phyloP scores from a whole-genome alignment of 176 grass and related monocot genomes.

The Poa pratensis region DNA sequence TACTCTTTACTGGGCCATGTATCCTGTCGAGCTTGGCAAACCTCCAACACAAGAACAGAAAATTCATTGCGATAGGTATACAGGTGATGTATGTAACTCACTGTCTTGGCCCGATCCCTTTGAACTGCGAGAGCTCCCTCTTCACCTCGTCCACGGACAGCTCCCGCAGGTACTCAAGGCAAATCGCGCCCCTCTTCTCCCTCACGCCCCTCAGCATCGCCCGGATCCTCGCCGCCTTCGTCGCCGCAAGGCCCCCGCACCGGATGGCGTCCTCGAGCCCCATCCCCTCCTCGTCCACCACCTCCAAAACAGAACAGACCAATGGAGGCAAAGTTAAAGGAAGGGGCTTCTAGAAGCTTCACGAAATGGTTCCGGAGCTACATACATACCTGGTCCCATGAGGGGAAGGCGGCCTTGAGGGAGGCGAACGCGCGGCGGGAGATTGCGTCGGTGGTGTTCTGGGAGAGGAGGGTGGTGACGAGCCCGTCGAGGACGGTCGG shows the following conservation, averaged over 20 bases:
- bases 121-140: constrained; percentile 78
- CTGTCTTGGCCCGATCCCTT: constrained; percentile 91
- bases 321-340: not conserved
- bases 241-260: constrained; percentile 75
- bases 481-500: constrained; percentile 77
- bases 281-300: constrained; percentile 61
- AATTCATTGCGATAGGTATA: not conserved
- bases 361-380: not conserved
- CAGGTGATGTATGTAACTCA: constrained; percentile 40
- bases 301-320: constrained; percentile 43
- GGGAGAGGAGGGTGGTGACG: constrained; percentile 77
- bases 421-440: constrained; percentile 73
- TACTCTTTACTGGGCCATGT: not conserved
- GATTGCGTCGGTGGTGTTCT: constrained; percentile 92
- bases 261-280: constrained; percentile 72
- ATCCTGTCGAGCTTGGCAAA: not conserved
- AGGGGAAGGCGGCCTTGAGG: constrained; percentile 72
- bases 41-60: not conserved
- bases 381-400: constrained; percentile 69
- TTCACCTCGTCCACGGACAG: constrained; percentile 74
- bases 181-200: constrained; percentile 62
- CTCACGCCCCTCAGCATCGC: constrained; percentile 62
- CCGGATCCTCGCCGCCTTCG: constrained; percentile 78
- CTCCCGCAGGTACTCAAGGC: constrained; percentile 75
- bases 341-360: constrained; percentile 14